Conservation (phyloP, 768 basidiomycete species). For the Phaffia tasmanica region DNA sequence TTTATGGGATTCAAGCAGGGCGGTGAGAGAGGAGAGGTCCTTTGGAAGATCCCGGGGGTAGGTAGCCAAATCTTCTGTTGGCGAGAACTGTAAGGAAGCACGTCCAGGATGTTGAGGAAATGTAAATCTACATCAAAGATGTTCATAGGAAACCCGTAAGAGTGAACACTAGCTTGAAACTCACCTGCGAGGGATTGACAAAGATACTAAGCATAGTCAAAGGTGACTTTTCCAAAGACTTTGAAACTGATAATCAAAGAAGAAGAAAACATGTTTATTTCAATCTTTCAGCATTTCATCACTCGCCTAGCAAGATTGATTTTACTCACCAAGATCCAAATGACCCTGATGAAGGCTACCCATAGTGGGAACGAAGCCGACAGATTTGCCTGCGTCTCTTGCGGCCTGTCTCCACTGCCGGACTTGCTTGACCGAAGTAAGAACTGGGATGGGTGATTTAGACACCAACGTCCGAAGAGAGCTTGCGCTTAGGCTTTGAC, state of each 20-base stretch:
- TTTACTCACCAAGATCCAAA: conserved; percentile 65
- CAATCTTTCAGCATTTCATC: neutral
- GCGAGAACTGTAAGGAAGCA: conserved; percentile 52
- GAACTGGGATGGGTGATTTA: conserved; percentile 33
- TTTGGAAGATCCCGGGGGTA: conserved; percentile 77
- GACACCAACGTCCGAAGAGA: conserved; percentile 3
- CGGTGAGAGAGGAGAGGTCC: conserved; percentile 56
- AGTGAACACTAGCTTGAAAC: neutral
- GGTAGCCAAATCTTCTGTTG: conserved; percentile 77
- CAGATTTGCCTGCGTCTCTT: conserved; percentile 50
- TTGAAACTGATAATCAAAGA: conserved; percentile 49
- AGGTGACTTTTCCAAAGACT: conserved; percentile 66
- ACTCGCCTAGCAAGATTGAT: too few relatives aligned
- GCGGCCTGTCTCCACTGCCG: conserved; percentile 58
- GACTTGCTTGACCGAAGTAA: conserved; percentile 33
- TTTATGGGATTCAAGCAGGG: conserved; percentile 26
- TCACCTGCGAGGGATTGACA: conserved; percentile 80
- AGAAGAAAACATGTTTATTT: neutral
- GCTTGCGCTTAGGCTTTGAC: too few relatives aligned
- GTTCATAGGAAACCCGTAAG: neutral
- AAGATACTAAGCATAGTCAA: conserved; percentile 88
- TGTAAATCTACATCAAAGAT: neutral
- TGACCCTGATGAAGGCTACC: conserved; percentile 71
- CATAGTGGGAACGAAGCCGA: conserved; percentile 84
- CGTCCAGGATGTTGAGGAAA: neutral